phyloP scores from a whole-genome alignment of 768 basidiomycete species.

The Ramaria rubella region DNA sequence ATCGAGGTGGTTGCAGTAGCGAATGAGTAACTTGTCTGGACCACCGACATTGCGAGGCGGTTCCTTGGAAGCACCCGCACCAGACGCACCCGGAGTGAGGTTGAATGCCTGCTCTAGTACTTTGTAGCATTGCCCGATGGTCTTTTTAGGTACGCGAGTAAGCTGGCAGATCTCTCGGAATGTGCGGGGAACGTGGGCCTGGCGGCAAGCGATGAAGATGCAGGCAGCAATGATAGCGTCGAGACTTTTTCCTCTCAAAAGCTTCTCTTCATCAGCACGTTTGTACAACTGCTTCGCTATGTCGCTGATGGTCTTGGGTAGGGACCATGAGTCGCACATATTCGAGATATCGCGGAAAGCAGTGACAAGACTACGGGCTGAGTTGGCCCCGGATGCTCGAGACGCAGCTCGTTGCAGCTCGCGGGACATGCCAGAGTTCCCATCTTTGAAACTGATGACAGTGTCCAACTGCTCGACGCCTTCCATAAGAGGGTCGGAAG shows the following conservation, averaged over 20 bases:
- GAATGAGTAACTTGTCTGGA: conserved; percentile 82
- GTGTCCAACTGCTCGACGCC: conserved; percentile 94
- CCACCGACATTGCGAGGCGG: conserved; percentile 43
- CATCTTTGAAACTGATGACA: conserved; percentile 91
- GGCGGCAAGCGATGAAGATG: conserved; percentile 95
- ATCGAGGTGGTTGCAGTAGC: conserved; percentile 90
- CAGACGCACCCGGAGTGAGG: conserved; percentile 72
- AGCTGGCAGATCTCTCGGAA: conserved; percentile 94
- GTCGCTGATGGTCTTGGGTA: conserved; percentile 90
- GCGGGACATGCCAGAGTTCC: conserved; percentile 85
- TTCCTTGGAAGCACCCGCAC: conserved; percentile 38
- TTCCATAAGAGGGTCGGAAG: conserved; percentile 87
- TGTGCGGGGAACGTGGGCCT: conserved; percentile 91
- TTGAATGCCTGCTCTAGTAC: conserved; percentile 86
- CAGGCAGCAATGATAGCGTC: conserved; percentile 95
- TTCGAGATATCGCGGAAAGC: conserved; percentile 88
- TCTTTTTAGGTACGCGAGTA: conserved; percentile 92
- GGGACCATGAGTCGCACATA: conserved; percentile 94
- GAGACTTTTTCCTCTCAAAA: conserved; percentile 83
- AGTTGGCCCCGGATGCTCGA: conserved; percentile 64
- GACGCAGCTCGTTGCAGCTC: conserved; percentile 91
- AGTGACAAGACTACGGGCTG: conserved; percentile 77
- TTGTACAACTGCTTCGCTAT: conserved; percentile 97
- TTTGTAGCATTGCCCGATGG: conserved; percentile 89
- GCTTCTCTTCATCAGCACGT: conserved; percentile 92